Base-by-base conservation (phyloP, 331 rosid genomes). In the Telfairia occidentalis region DNA sequence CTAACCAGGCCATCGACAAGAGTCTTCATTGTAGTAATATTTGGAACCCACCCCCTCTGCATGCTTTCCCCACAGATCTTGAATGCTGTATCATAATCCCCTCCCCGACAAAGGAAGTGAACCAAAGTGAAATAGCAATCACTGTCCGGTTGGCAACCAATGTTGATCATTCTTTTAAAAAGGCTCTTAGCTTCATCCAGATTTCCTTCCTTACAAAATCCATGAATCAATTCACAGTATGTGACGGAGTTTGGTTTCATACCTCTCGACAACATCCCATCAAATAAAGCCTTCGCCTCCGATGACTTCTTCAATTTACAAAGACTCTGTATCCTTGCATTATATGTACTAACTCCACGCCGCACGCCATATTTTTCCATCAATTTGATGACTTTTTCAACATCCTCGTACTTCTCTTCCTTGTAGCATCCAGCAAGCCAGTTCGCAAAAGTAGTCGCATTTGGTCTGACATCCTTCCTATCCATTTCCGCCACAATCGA, bases 1-100 rank as follows among this genome's bases (percentile, higher is more conserved):
- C 83, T 76, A 75, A 66, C 90, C 37, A 91, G 92, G 52, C 98
- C 96, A 37, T 88, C 84, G 21, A 94, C 95, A 23, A 94, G 95
- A 6, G 53, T 49, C 61, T 76, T 91, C 96, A 94, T 89, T 0
- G 91, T 76, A 13, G 85, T 23, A 8, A 91, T 80, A 76, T 85
- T 85, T 0, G 97, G 96, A 42, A 87, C 64, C 98, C 97, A 87
- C 32, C 83, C 80, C 69, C 85, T 86, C 7, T 15, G 89, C 67
- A 94, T 94, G 49, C 87, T 77, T 64, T 91, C 96, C 78, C 76
- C 82, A 1, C 83, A 74, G 66, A 88, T 45, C 43, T 11, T 54
- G 15, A 87, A 80, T 0, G 96, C 96, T 0, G 84, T 24, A 28
- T 91, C 90, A 7, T 84, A 85, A 58, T 94, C 92, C 58, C 80